Percentiles rank a stretch among this genome's conserved stretches.
Evolutionary conservation across 2,329 filamentous ascomycete genomes (phyloP).

Genomic region (Akanthomyces uredinophilus): DNA sequence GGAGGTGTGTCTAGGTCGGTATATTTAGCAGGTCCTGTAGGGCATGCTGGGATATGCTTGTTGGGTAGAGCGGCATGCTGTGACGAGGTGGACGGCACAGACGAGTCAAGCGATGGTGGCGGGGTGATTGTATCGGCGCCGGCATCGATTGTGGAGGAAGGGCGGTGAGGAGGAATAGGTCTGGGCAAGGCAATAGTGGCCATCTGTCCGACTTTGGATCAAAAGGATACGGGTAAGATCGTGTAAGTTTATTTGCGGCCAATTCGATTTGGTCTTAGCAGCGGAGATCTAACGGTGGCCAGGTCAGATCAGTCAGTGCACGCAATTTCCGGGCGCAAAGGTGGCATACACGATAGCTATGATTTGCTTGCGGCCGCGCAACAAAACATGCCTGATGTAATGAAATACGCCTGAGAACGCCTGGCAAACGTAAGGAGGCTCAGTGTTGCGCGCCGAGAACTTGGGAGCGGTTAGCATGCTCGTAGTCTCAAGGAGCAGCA

Average conservation of each 20-base stretch:
- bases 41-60: slow-evolving; percentile 85
- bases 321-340: too few relatives aligned
- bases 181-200: slow-evolving; percentile 50
- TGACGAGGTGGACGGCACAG: slow-evolving; percentile 20
- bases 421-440: slow-evolving; percentile 9
- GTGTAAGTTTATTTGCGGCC: background rate
- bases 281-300: background rate
- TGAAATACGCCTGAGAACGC: slow-evolving; percentile 4
- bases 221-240: background rate
- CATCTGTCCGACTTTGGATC: slow-evolving; percentile 31
- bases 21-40: slow-evolving; percentile 63
- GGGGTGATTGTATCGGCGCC: slow-evolving; percentile 29
- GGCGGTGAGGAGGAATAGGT: slow-evolving; percentile 41
- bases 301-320: background rate
- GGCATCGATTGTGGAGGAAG: slow-evolving; percentile 35
- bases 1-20: slow-evolving; percentile 56
- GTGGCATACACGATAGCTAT: background rate
- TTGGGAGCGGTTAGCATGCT: background rate
- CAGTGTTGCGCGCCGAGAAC: background rate
- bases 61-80: slow-evolving; percentile 57
- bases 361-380: slow-evolving; percentile 13
- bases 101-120: slow-evolving; percentile 35
- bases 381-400: slow-evolving; percentile 5
- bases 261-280: background rate
- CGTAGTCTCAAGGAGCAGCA: background rate